Conservation (phyloP, 140 eudicot genomes). For the Bidens hawaiensis region DNA sequence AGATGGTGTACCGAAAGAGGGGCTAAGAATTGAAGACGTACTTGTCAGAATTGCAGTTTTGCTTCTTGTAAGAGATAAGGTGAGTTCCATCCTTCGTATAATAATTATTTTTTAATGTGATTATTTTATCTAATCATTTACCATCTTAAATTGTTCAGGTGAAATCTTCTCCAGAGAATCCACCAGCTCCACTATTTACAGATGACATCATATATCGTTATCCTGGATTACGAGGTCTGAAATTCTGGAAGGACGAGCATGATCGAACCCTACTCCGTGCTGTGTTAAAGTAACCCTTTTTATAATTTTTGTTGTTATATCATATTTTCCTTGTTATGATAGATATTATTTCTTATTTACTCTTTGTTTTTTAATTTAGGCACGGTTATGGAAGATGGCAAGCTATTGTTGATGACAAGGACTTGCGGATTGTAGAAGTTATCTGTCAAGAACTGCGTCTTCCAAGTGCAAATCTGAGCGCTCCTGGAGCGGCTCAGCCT, state of each 20-base stretch:
- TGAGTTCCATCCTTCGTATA: conserved; percentile 20
- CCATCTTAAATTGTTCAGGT: conserved; percentile 35
- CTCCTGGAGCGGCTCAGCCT: conserved; percentile 44
- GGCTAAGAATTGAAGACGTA: conserved; percentile 81
- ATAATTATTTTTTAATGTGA: neutral
- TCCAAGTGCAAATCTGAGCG: conserved; percentile 41
- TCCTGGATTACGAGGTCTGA: conserved; percentile 68
- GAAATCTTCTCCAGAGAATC: conserved; percentile 36
- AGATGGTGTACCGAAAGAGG: conserved; percentile 99
- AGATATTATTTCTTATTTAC: too few species aligned
- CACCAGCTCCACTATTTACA: conserved; percentile 51
- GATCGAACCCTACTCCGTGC: conserved; percentile 78
- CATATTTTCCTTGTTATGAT: too few species aligned
- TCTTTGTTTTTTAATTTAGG: conserved; percentile 26
- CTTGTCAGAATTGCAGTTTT: conserved; percentile 83
- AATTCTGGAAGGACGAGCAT: conserved; percentile 79
- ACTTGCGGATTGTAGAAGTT: conserved; percentile 58
- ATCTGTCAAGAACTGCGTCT: conserved; percentile 79
- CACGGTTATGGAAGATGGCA: conserved; percentile 99
- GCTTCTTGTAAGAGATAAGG: conserved; percentile 71
- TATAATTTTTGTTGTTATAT: too few species aligned
- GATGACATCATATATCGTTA: conserved; percentile 60
- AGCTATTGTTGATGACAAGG: conserved; percentile 91
- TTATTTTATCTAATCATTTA: neutral
- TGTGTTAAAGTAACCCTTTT: conserved; percentile 58